Conservation (phyloP, 2,329 filamentous ascomycete genomes). For the Didymella pinodella region DNA sequence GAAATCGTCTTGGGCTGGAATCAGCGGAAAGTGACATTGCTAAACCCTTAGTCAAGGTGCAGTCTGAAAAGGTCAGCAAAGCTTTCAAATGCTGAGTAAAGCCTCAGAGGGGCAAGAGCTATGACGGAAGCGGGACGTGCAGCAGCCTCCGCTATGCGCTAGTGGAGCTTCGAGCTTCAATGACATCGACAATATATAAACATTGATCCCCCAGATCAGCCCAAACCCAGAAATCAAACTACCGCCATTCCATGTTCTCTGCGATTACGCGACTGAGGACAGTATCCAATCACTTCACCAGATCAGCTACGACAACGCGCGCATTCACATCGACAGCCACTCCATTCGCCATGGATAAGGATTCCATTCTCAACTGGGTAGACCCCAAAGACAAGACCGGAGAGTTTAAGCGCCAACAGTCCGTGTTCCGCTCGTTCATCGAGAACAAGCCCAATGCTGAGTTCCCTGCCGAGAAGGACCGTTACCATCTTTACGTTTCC, state of each 20-base stretch:
- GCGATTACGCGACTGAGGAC: slow-evolving; percentile 26
- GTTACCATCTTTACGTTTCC: slow-evolving; percentile 94
- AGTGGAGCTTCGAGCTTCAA: slow-evolving; percentile 25
- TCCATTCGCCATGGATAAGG: slow-evolving; percentile 32
- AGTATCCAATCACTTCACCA: slow-evolving; percentile 25
- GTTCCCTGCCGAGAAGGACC: slow-evolving; percentile 84
- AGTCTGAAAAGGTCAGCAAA: slow-evolving; percentile 29
- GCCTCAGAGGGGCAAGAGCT: slow-evolving; percentile 25
- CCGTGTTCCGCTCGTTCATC: slow-evolving; percentile 82
- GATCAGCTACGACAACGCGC: slow-evolving; percentile 17
- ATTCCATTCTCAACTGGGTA: slow-evolving; percentile 82
- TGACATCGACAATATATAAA: slow-evolving; percentile 37
- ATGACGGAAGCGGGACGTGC: slow-evolving; percentile 34
- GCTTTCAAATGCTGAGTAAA: slow-evolving; percentile 45
- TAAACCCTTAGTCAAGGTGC: slow-evolving; percentile 17
- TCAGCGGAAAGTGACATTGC: neutral
- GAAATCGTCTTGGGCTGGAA: neutral
- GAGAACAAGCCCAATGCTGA: slow-evolving; percentile 73
- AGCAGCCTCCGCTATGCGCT: slow-evolving; percentile 11
- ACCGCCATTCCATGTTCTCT: slow-evolving; percentile 29
- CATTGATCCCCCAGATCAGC: neutral
- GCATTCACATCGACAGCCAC: slow-evolving; percentile 23
- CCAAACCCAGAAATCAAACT: neutral
- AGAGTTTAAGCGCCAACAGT: slow-evolving; percentile 90
- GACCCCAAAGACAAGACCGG: slow-evolving; percentile 77